Evolutionary conservation across 257 asterid species (phyloP), one percentile per base, ranked within the genome.

Genomic region (Capsicum baccatum): DNA sequence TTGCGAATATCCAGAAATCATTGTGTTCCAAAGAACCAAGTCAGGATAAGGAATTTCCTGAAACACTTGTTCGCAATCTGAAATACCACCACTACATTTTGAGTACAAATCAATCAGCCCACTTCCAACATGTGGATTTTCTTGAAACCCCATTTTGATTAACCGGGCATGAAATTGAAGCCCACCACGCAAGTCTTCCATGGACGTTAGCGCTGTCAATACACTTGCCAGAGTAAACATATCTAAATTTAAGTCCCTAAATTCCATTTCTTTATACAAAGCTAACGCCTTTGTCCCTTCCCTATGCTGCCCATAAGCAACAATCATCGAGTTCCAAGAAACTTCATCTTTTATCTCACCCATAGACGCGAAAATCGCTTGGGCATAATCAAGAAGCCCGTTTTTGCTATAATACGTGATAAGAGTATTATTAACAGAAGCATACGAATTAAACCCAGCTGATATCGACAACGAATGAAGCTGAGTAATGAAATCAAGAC

Each of bases 251-350:
- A 90, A 80, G 73, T 89, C 92, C 84, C 50, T 68, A 6, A 35
- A 83, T 50, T 86, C 85, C 95, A 94, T 91, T 88, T 91, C 94
- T 86, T 87, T 92, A 86, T 93, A 93, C 88, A 94, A 85, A 63
- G 83, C 84, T 76, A 94, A 87, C 7, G 97, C 98, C 82, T 91
- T 91, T 68, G 60, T 42, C 78, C 97, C 98, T 83, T 89, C 83
- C 83, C 87, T 91, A 35, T 85, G 88, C 88, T 91, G 95, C 9
- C 94, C 95, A 21, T 92, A 93, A 0, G 93, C 94, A 62, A 93
- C 97, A 67, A 93, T 89, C 97, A 94, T 94, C 33, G 97, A 88
- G 82, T 92, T 94, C 98, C 98, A 94, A 1, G 98, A 91, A 3
- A 94, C 97, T 90, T 88, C 95, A 63, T 94, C 94, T 88, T 86